Conservation (phyloP, 2,329 filamentous ascomycete genomes). For the Westerdykella ornata region DNA sequence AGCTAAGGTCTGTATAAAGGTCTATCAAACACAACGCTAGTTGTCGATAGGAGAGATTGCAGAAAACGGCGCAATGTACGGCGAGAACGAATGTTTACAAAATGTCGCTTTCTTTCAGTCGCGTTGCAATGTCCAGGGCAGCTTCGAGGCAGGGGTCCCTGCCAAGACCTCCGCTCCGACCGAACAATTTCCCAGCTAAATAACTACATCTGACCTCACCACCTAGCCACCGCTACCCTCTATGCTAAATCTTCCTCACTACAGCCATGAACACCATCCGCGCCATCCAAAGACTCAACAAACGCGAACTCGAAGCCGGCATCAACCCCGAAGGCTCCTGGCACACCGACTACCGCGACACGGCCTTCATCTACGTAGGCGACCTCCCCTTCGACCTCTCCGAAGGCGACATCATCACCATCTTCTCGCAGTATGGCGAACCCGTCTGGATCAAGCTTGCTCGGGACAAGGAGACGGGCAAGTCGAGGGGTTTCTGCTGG, state of each 20-base stretch:
- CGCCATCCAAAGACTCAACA: conserved; percentile 86
- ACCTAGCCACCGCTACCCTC: conserved; percentile 1
- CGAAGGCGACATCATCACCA: conserved; percentile 91
- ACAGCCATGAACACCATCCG: conserved; percentile 83
- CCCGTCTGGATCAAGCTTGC: conserved; percentile 87
- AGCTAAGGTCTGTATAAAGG: no score
- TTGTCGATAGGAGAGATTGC: no score
- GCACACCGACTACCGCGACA: conserved; percentile 97
- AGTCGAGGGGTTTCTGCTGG: conserved; percentile 90
- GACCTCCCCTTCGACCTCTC: conserved; percentile 87
- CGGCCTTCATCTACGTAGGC: conserved; percentile 93
- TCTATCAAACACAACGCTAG: no score
- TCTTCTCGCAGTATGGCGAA: conserved; percentile 96
- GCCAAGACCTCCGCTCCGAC: conserved; percentile 22
- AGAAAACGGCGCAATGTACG: no score
- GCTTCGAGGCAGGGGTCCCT: conserved; percentile 27
- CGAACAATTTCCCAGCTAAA: not conserved
- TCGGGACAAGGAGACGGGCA: conserved; percentile 93
- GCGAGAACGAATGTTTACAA: not conserved
- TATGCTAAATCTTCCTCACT: conserved; percentile 1
- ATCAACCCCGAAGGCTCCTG: conserved; percentile 83
- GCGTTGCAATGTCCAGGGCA: conserved; percentile 6
- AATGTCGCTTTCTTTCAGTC: conserved; percentile 1
- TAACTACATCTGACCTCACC: not conserved
- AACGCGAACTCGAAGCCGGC: conserved; percentile 85